These are phyloP conservation scores for Astragalus membranaceus DNA, from an alignment of 306 rosid genomes.

Conservation along the genomic window DNA sequence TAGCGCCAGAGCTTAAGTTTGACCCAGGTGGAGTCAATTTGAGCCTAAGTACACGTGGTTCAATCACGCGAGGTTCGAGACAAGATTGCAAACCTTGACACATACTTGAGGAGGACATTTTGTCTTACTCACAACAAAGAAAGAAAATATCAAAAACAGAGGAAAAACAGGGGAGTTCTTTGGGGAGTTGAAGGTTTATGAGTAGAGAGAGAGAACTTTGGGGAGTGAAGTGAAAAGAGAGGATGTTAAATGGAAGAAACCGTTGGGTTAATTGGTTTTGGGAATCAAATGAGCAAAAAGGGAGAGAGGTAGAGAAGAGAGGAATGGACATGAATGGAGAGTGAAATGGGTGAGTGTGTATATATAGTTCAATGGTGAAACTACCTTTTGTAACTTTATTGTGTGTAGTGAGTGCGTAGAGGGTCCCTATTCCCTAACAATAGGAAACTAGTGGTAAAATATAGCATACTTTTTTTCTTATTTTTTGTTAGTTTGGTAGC, in stretches of 20 bases:
- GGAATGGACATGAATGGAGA: constrained; percentile 34
- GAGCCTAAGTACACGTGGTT: constrained; percentile 40
- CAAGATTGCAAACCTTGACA: constrained; percentile 51
- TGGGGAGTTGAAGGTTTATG: not conserved
- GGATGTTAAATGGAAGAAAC: no score
- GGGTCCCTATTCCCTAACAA: constrained; percentile 18
- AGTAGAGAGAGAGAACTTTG: not conserved
- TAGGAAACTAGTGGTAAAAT: not conserved
- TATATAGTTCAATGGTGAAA: constrained; percentile 49
- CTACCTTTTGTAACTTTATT: not conserved
- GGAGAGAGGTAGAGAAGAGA: not conserved
- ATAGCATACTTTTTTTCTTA: constrained; percentile 8
- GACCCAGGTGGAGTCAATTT: constrained; percentile 42
- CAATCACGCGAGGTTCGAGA: constrained; percentile 33
- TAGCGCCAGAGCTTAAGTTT: not conserved
- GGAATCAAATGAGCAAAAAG: not conserved
- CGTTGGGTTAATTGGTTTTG: no score
- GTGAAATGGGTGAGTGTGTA: constrained; percentile 30
- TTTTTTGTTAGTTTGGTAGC: not conserved
- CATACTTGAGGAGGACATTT: constrained; percentile 46
- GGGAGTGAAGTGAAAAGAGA: not conserved
- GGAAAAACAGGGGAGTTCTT: constrained; percentile 21
- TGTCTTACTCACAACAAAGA: not conserved
- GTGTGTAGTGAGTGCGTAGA: constrained; percentile 16
- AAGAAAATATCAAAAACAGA: not conserved